Evolutionary conservation across 441 rosid genomes (phyloP), one percentile per base, ranked within the genome.

Genomic region (Capsella rubella): DNA sequence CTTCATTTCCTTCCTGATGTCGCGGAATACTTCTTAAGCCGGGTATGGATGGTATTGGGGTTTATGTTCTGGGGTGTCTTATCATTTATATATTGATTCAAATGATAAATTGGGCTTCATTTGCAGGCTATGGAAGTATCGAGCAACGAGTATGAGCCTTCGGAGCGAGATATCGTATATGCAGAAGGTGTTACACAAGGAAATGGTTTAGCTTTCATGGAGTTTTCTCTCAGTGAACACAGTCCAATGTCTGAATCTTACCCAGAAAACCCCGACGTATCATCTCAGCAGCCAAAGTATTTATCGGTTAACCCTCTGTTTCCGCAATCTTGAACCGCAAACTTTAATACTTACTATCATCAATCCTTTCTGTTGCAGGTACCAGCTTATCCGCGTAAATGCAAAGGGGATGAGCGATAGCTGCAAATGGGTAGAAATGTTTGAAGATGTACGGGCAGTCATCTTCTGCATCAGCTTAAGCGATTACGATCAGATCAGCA

Each of bases 161-260:
- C 97, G 0, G 97, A 96, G 60, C 83, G 89, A 18, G 99, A 96
- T 78, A 96, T 96, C 13, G 87, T 96, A 52, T 96, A 80, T 42
- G 96, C 97, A n/a, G 99, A 96, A 89, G 99, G 98, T n/a, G 96
- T 96, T 51, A 91, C 97, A 39, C 96, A 87, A 81, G 99, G 98
- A 65, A 96, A 93, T 57, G 97, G 98, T 54, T 82, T 96, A 80
- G 99, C 98, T 35, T 96, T 93, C 81, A 89, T 92, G 79, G 99
- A 93, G 74, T 96, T 93, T 79, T 86, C 93, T 2, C 96, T 96
- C 16, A 96, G 82, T 60, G 95, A 93, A 76, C 97, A 84, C 12
- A 91, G 97, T 73, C 96, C 98, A 69, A 89, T 87, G 98, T 90
- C 97, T 11, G 97, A 91, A 77, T 82, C 89, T 46, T 93, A 89